Evolutionary conservation across 2,329 filamentous ascomycete genomes (phyloP), one percentile per base, ranked within the genome.

Genomic region (Fusarium pseudocircinatum): DNA sequence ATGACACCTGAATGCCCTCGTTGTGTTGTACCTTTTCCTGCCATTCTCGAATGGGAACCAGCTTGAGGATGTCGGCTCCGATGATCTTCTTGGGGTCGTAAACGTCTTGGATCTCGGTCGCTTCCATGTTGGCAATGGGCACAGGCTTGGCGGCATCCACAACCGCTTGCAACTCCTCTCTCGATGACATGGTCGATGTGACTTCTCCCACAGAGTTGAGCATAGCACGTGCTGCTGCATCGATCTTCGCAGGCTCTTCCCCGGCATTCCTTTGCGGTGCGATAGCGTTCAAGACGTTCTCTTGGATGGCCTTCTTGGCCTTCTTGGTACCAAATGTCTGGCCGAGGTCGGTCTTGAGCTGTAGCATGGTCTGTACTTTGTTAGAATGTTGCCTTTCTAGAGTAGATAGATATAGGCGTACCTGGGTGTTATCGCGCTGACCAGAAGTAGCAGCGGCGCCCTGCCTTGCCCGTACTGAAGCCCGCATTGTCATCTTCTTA

Each of bases 241-340:
- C 87, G 46, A 91, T 84, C 75, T 88, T 87, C 40, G 83, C 82
- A n/a, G 85, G 82, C 62, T 79, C 81, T 28, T 81, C 78, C 42
- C 74, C 76, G 3, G 64, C 59, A 63, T 75, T 80, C 71, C 79
- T 83, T 77, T 81, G 80, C 46, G 85, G 82, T 46, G 82, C 83
- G 75, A 96, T 94, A 24, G 92, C 92, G 78, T 95, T 95, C 76
- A 93, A 87, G 6, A 90, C 90, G 72, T 89, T 86, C 63, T 91
- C 88, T 34, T 87, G 86, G 75, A 96, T 90, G 2, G 90, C 92
- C 83, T 95, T 96, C 86, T 91, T 93, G 28, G 94, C 92, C 83
- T 95, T 96, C 85, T 94, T 95, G 32, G 93, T 96, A 80, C 94
- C 94, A 78, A 97, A 97, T 37, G 92, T 90, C 76, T 93, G 88